These are phyloP conservation scores for Inosperma sp. DNA, from an alignment of 768 basidiomycete species.

Conservation along the genomic window DNA sequence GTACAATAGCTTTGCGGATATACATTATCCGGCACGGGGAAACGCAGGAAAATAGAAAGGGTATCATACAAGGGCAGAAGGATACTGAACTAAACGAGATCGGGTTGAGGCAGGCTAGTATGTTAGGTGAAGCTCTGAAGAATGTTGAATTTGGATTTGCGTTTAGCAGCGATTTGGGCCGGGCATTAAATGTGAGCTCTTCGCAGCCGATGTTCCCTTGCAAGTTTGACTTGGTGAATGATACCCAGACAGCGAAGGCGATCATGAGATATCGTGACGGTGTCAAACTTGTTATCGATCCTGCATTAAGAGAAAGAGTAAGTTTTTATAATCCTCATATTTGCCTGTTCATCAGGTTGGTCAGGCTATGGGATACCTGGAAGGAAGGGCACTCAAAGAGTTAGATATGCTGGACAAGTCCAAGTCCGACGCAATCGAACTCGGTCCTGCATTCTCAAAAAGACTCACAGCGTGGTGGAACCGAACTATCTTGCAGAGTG, in stretches of 20 bases:
- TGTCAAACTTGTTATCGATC: conserved; percentile 38
- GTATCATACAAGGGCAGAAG: conserved; percentile 71
- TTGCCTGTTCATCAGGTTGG: background rate
- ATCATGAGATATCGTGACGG: conserved; percentile 54
- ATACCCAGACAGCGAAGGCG: conserved; percentile 56
- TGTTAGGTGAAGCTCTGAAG: conserved; percentile 51
- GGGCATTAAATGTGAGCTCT: conserved; percentile 56
- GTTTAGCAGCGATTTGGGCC: conserved; percentile 65
- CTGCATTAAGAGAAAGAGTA: conserved; percentile 64
- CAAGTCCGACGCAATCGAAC: conserved; percentile 36
- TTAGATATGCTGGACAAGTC: conserved; percentile 17
- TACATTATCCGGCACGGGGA: conserved; percentile 78
- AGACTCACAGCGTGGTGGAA: conserved; percentile 66
- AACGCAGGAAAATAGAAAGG: conserved; percentile 60
- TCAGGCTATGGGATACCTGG: conserved; percentile 58
- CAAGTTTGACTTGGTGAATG: background rate
- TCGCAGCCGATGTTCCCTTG: background rate
- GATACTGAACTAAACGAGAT: conserved; percentile 62
- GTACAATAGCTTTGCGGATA: conserved; percentile 39
- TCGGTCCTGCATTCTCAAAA: conserved; percentile 34
- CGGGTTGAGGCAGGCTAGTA: conserved; percentile 55
- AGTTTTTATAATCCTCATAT: conserved; percentile 13
- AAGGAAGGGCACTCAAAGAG: conserved; percentile 38
- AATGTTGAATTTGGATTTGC: conserved; percentile 52
- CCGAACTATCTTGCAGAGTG: conserved; percentile 30